A percentile compares a stretch with the other conserved stretches of the same genome.
Evolutionary conservation across 768 basidiomycete species (phyloP).

Genomic region (Lactifluus echinatus): DNA sequence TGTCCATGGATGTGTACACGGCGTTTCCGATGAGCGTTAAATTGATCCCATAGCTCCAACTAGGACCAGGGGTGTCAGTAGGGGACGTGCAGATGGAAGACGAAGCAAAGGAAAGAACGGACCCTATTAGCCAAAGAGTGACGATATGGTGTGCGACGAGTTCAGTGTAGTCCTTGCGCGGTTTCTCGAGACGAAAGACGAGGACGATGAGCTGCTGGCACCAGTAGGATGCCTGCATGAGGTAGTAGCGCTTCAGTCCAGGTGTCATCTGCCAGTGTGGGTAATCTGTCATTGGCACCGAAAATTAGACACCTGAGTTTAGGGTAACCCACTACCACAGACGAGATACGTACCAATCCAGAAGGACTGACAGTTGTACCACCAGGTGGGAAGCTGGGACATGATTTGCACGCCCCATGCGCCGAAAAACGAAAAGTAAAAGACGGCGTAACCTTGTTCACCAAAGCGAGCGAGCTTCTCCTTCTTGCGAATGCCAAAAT

Average conservation of each 20-base stretch:
- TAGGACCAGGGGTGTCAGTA: constrained; percentile 25
- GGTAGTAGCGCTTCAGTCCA: constrained; percentile 84
- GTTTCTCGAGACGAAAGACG: constrained; percentile 81
- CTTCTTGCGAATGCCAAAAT: constrained; percentile 58
- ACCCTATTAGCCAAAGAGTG: constrained; percentile 92
- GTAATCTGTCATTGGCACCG: constrained; percentile 51
- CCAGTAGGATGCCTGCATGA: constrained; percentile 93
- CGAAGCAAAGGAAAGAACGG: constrained; percentile 2
- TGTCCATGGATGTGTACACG: constrained; percentile 94
- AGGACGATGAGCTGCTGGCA: constrained; percentile 86
- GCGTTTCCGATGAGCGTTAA: constrained; percentile 84
- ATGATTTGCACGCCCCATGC: constrained; percentile 76
- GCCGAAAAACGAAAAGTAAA: constrained; percentile 71
- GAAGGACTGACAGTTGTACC: constrained; percentile 75
- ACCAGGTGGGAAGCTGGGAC: constrained; percentile 72
- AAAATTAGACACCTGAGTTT: not conserved
- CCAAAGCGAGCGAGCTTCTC: constrained; percentile 76
- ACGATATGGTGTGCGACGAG: constrained; percentile 87
- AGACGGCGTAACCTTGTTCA: constrained; percentile 82
- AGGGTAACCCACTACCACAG: not conserved
- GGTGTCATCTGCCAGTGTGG: constrained; percentile 85
- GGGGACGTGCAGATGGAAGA: not conserved
- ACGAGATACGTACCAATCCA: constrained; percentile 55
- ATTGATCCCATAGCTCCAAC: constrained; percentile 80
- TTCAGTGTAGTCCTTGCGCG: constrained; percentile 84